Base-by-base conservation (phyloP, 768 basidiomycete species). In the Podaxis rugospora region DNA sequence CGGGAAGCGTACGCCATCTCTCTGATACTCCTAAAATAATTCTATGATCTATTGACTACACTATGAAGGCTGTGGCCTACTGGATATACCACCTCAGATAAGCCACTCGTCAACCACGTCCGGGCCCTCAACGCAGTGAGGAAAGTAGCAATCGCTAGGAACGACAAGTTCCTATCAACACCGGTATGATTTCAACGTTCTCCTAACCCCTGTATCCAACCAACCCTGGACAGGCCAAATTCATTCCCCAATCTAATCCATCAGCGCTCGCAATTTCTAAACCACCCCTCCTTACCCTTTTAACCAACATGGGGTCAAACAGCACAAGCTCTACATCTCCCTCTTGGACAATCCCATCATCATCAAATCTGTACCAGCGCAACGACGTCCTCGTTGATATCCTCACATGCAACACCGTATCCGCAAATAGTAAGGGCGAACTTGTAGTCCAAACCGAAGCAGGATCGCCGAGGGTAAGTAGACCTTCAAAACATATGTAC, bases 11-110 rank as follows among this genome's bases (percentile, higher is more conserved):
- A 61, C 53, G 75, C 65, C 13, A 14, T 53, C 25, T 32, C 53
- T 42, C 2, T 37, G 28, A 46, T 23, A 11, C 35, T n/a, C 44
- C 23, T 35, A 13, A 25, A 21, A 37, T 21, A 32, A 4, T 16
- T 14, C n/a, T n/a, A 1, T 59, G 42, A 55, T 42, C 27, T 58
- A 44, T 40, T 28, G 13, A 13, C n/a, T 50, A n/a, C 16, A 10
- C 18, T 9, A 18, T 36, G n/a, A 54, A 86, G 85, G 6, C 76
- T 88, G 27, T 89, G 88, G 88, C 74, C 80, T 5, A 79, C 84
- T 3, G 80, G 75, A 27, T 89, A 85, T 67, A 59, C 66, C 28
- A 76, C 78, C 18, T 74, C 82, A 53, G 42, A 61, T 23, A 79
- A 81, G 55, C 77, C 82, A 1, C 76, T 85, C 27, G 76, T 83